Percentiles rank a stretch among this genome's conserved stretches.
phyloP scores from a whole-genome alignment of 352 stramenopile species.

The Globisporangium abappressorium region DNA sequence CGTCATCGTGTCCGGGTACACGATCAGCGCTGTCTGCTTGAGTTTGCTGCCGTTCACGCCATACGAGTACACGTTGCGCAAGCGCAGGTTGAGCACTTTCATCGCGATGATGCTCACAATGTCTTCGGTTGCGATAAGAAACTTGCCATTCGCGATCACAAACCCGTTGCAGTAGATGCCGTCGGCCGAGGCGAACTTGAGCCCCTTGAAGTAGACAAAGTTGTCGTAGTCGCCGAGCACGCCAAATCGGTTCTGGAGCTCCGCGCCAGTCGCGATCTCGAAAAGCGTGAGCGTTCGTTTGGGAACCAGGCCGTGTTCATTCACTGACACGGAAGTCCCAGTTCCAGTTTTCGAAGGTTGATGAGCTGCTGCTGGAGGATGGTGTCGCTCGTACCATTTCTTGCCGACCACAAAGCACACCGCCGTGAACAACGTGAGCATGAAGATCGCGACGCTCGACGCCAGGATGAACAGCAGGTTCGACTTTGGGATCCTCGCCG shows the following conservation, averaged over 20 bases:
- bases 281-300: neutral
- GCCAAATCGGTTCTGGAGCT: too few relatives aligned
- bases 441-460: neutral
- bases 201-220: too few relatives aligned
- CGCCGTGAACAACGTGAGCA: neutral
- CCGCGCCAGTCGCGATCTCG: too few relatives aligned
- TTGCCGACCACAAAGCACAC: neutral
- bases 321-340: neutral
- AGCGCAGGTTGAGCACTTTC: neutral
- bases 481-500: neutral
- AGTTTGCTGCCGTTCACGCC: neutral
- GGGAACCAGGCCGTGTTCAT: neutral
- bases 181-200: neutral
- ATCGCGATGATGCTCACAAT: neutral
- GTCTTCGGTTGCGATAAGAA: neutral
- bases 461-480: neutral
- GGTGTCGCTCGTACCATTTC: neutral
- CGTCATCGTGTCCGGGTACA: neutral
- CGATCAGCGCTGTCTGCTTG: neutral
- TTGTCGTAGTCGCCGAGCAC: too few relatives aligned
- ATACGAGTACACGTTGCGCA: neutral
- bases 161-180: constrained; percentile 1
- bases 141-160: constrained; percentile 1
- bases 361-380: neutral
- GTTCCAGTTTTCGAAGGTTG: too few relatives aligned